Evolutionary conservation across 805 yeast genomes (phyloP), one percentile per base, ranked within the genome.

Genomic region (Isabelozyma pseudorhagii): DNA sequence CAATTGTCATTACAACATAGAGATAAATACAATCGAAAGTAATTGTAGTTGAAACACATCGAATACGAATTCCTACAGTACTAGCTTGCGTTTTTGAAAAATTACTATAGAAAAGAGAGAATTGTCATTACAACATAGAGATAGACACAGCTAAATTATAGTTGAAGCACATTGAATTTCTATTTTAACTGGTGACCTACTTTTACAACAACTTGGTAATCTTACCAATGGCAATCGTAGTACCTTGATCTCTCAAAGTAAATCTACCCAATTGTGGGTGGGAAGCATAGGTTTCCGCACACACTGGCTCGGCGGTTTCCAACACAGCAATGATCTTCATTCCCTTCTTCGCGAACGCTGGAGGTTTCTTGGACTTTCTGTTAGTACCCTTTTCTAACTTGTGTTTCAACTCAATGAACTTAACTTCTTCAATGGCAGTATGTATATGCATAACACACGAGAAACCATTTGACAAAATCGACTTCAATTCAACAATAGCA

Each of bases 371-470:
- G 53, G 97, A 89, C 72, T 84, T 88, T 77, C 97, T 87, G 81
- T 93, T 93, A 50, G 98, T 91, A 55, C 97, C 97, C 78, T 89
- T 93, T 71, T 94, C 96, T 62, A 94, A 78, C 74, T 93, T 91
- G 76, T 94, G 98, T 66, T 91, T 78, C 68, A 94, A 80, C 62
- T 84, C 84, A 46, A 85, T 78, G 66, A 94, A 82, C 25, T 80
- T 79, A 47, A 94, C 97, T 72, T 94, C 99, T 74, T 94, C 98
- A 59, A 93, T 91, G 49, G 98, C 98, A 46, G 98, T 90, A 77
- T 94, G 99, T 60, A 94, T 87, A 66, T 94, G 99, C 97, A 94
- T 93, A 49, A 94, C 97, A 81, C 98, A 94, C 11, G 97, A 84
- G 78, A 84, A 94, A 50, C 99, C 99, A 46, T 96, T 84, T 4